Conservation (phyloP, 768 basidiomycete genomes). For the Russula sp. region DNA sequence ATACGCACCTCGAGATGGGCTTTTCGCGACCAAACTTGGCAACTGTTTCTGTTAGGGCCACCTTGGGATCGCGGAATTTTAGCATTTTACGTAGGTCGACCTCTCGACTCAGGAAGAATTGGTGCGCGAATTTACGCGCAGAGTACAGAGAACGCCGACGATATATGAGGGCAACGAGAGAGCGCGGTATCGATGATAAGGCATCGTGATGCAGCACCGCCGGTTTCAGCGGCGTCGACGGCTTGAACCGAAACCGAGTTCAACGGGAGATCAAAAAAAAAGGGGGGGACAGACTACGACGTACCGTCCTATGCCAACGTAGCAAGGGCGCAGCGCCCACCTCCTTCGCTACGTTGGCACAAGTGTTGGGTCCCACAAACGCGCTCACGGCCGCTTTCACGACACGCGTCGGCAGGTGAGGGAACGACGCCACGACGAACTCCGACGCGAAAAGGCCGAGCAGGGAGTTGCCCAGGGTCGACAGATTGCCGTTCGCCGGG, state of each 20-base stretch:
- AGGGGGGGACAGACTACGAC: conserved; percentile 29
- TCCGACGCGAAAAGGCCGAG: conserved; percentile 89
- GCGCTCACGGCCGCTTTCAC: conserved; percentile 89
- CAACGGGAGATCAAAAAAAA: not conserved
- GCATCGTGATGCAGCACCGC: conserved; percentile 77
- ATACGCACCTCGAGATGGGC: conserved; percentile 60
- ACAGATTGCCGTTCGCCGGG: conserved; percentile 68
- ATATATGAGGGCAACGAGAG: conserved; percentile 84
- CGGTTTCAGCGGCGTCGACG: conserved; percentile 41
- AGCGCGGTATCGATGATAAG: conserved; percentile 78
- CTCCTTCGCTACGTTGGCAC: conserved; percentile 79
- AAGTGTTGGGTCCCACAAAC: conserved; percentile 81
- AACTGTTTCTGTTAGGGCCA: conserved; percentile 67
- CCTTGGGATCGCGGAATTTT: conserved; percentile 79
- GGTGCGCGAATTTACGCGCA: conserved; percentile 85
- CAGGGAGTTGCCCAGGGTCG: conserved; percentile 76
- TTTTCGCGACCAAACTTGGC: conserved; percentile 59
- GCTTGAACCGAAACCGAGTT: conserved; percentile 31
- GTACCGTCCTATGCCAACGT: conserved; percentile 75
- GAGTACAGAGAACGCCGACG: conserved; percentile 78
- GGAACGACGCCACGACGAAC: conserved; percentile 72
- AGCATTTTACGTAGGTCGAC: conserved; percentile 75
- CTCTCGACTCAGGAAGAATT: conserved; percentile 81
- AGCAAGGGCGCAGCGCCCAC: conserved; percentile 73
- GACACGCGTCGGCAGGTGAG: conserved; percentile 87